Base-by-base conservation (phyloP, 441 rosid species). In the Capsella rubella region DNA sequence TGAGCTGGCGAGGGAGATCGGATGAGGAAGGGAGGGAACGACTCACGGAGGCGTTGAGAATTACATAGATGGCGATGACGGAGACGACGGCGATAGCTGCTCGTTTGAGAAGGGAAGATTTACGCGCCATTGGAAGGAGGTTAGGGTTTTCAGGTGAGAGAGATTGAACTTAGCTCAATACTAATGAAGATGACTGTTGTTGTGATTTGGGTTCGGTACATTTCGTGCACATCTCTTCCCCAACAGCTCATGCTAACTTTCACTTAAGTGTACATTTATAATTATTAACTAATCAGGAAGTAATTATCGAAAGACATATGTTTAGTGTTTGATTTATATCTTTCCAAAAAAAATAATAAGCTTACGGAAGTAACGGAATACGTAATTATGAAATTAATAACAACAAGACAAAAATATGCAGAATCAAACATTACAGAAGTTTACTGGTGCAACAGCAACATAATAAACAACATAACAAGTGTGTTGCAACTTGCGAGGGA, bases 91-190 rank as follows among this genome's bases (percentile, higher is more conserved):
- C 76, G 64, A 69, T 64, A 7, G 87, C 60, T 1, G 87, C 74
- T 66, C 84, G 86, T 74, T 88, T 89, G 70, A 89, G 83, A 67
- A 89, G 75, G 35, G 92, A 85, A 8, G 94, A 84, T 81, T 87
- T 94, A 68, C 96, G 95, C 80, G 89, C 84, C 94, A 89, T 86
- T n/a, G 68, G 62, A 28, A 21, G 57, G 55, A 39, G 45, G 14
- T 9, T 50, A 62, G 79, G 79, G 77, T 78, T 72, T 43, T 61
- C 64, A 59, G 47, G 67, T 43, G 56, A 64, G 42, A 21, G 77
- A 35, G 34, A 45, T 45, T 43, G 1, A 25, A 42, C n/a, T 64
- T n/a, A 49, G 71, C 75, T 65, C 35, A 63, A 21, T 8, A 34
- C 46, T 58, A n/a, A 16, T 21, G 78, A 51, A 59, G 74, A 66